These are phyloP conservation scores for Sclerotinia borealis DNA, from an alignment of 2,329 filamentous ascomycete species.

Conservation along the genomic window DNA sequence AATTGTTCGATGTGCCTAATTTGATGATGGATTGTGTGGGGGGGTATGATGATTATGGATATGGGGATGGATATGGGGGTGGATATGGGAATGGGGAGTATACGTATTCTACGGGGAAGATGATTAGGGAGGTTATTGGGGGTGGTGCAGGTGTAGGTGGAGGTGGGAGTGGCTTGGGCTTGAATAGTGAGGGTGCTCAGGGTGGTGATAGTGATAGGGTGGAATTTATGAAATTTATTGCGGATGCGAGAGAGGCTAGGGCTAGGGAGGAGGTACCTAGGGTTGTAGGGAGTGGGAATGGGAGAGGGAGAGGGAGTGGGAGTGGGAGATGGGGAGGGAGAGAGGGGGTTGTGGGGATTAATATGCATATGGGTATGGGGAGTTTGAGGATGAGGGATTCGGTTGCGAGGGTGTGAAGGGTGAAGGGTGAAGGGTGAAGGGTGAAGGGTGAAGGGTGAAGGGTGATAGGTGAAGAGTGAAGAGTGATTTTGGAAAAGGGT, in stretches of 20 bases:
- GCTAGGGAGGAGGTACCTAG: not conserved
- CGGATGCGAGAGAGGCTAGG: not conserved
- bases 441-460: no score
- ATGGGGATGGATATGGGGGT: not conserved
- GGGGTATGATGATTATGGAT: not conserved
- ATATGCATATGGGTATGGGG: no score
- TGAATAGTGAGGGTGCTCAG: no score
- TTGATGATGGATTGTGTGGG: slow-evolving; percentile 5
- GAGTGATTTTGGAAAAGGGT: no score
- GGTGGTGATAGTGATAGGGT: not conserved
- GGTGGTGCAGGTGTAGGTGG: no score
- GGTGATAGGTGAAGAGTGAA: no score
- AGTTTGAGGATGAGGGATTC: not conserved
- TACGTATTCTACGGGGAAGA: not conserved
- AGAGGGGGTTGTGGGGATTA: not conserved
- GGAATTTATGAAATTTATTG: not conserved
- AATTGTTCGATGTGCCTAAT: not conserved
- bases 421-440: not conserved
- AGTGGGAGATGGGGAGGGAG: not conserved
- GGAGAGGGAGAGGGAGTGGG: not conserved
- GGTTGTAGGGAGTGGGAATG: not conserved
- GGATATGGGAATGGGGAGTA: not conserved
- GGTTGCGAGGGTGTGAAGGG: not conserved
- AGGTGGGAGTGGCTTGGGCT: not conserved
- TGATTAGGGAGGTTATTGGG: not conserved